phyloP scores from a whole-genome alignment of 805 yeast species.

The Ascoidea tarda region DNA sequence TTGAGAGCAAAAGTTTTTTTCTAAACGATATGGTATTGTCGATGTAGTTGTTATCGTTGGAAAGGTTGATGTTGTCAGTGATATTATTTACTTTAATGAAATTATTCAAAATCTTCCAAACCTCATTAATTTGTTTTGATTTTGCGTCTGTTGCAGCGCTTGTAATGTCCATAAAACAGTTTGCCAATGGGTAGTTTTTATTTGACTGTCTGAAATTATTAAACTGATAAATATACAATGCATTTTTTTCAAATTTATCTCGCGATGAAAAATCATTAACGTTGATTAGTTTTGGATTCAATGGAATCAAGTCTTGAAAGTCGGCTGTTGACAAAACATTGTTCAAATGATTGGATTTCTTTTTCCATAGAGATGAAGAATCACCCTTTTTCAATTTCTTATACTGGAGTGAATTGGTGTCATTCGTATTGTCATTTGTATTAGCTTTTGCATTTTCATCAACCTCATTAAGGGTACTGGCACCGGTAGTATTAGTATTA shows the following conservation, averaged over 20 bases:
- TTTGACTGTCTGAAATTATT: constrained; percentile 50
- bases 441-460: not conserved
- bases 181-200: constrained; percentile 39
- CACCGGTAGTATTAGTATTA: not conserved
- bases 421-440: not conserved
- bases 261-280: constrained; percentile 27
- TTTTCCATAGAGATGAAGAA: not conserved
- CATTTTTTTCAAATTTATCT: constrained; percentile 59
- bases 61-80: constrained; percentile 17
- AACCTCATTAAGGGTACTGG: not conserved
- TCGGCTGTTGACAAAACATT: not conserved
- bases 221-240: constrained; percentile 53
- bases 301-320: not conserved
- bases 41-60: not conserved
- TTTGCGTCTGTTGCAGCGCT: constrained; percentile 44
- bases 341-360: not conserved
- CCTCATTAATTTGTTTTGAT: constrained; percentile 58
- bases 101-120: constrained; percentile 52
- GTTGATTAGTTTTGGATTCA: constrained; percentile 12
- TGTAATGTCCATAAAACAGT: constrained; percentile 46
- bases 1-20: constrained; percentile 33
- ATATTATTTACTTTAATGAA: constrained; percentile 21
- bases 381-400: not conserved
- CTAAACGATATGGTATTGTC: constrained; percentile 17
- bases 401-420: too few species aligned